A percentile compares a stretch with the other conserved stretches of the same genome.
phyloP scores from a whole-genome alignment of 768 basidiomycete genomes.

The Roridomyces roridus region DNA sequence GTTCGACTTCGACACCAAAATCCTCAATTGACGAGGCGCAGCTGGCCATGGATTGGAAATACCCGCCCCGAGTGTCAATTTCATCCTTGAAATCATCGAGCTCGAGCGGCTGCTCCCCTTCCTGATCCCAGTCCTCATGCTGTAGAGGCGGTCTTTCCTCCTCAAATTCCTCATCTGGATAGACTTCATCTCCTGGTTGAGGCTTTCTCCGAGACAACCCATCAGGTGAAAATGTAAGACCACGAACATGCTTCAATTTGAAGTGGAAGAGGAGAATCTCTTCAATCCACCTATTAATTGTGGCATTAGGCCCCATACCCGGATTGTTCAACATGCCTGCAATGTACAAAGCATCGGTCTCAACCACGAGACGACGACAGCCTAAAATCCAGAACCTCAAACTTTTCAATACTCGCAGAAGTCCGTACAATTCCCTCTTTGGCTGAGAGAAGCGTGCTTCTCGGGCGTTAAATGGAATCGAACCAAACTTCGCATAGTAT shows the following conservation, averaged over 20 bases:
- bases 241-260: slow-evolving; percentile 33
- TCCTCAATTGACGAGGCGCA: background rate
- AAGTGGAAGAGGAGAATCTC: slow-evolving; percentile 40
- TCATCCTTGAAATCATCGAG: slow-evolving; percentile 12
- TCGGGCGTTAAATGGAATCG: slow-evolving; percentile 41
- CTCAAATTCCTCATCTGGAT: too few relatives aligned
- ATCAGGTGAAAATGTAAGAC: slow-evolving; percentile 32
- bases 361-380: slow-evolving; percentile 28
- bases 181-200: slow-evolving; percentile 24
- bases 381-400: slow-evolving; percentile 28
- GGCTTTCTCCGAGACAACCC: slow-evolving; percentile 32
- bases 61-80: slow-evolving; percentile 5
- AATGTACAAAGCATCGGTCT: slow-evolving; percentile 39
- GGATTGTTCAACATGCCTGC: slow-evolving; percentile 40
- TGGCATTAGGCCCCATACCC: slow-evolving; percentile 36
- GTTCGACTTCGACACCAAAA: too few relatives aligned
- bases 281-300: too few relatives aligned
- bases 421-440: slow-evolving; percentile 46
- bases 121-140: slow-evolving; percentile 1
- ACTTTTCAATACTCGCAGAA: slow-evolving; percentile 29
- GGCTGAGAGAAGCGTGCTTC: slow-evolving; percentile 43
- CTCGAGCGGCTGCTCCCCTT: background rate
- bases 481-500: slow-evolving; percentile 40
- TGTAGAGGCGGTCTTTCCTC: background rate
- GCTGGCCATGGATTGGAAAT: background rate